Evolutionary conservation across 2,329 filamentous ascomycete species (phyloP), one percentile per base, ranked within the genome.

Genomic region (Nemania diffusa): DNA sequence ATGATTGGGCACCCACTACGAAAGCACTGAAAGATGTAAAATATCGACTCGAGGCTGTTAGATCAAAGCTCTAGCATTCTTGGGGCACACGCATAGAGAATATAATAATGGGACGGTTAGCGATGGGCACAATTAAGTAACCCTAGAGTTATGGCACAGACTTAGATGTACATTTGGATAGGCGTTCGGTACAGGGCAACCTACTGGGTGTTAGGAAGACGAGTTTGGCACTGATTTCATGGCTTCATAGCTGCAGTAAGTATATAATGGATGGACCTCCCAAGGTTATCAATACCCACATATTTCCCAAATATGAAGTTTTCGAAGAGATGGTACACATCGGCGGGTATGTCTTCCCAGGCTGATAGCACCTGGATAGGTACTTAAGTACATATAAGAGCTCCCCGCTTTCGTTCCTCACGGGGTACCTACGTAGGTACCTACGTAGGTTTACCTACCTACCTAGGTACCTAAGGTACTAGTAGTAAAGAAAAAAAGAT

Each of bases 21-120:
- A 99, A 98, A 82, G 92, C 92, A 50, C 81, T 99, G 65, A 97
- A 96, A 81, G 96, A 99, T 79, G 94, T 99, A 53, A 97, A 97
- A 79, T 98, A 97, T 79, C 86, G 96, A 69, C 83, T 99, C 22
- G 96, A 98, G 81, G 95, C 91, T 2, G 92, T 99, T 51, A 87
- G 93, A 75, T 97, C 93, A 55, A 97, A 94, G 81, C 82, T 97
- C 22, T 89, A 78, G 64, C 32, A 57, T 65, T 52, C 17, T 65
- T 40, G 4, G 26, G 48, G 37, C 32, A 15, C 8, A 29, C 40
- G 27, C 32, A 34, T 64, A 59, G 27, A 48, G 5, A n/a, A 34
- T 55, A 48, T 46, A 48, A 29, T 59, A 55, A 37, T 26, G 56
- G 32, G 56, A 59, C 57, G 53, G 20, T 50, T 40, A 48, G 59